Evolutionary conservation across 345 rosid species (phyloP).

Genomic region (Toxicodendron radicans): DNA sequence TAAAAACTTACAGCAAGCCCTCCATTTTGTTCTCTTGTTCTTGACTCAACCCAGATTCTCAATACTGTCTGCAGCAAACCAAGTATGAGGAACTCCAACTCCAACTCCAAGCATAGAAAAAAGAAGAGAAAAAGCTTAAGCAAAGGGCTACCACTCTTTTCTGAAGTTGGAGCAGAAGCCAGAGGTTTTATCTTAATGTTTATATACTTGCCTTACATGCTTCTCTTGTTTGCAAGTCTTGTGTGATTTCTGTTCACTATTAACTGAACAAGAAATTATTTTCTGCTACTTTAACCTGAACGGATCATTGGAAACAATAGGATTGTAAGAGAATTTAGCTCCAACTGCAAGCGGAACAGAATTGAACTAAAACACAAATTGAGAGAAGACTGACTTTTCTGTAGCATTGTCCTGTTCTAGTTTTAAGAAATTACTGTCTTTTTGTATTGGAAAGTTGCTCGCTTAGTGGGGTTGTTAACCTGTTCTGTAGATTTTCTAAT

Average conservation of each 20-base stretch:
- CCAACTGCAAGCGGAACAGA: neutral
- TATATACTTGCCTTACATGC: too few relatives aligned
- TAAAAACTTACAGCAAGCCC: neutral
- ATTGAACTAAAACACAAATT: too few relatives aligned
- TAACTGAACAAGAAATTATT: too few relatives aligned
- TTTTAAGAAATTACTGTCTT: neutral
- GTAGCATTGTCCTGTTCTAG: neutral
- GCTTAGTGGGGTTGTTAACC: neutral
- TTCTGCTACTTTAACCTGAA: too few relatives aligned
- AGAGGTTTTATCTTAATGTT: slow-evolving; percentile 2
- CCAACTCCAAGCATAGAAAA: neutral
- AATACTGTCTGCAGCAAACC: neutral
- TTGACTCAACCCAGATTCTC: neutral
- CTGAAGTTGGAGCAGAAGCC: neutral
- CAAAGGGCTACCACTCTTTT: slow-evolving; percentile 7
- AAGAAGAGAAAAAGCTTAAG: neutral
- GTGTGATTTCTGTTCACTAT: too few relatives aligned
- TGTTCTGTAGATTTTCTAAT: neutral
- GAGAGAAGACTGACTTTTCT: neutral
- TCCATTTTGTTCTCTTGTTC: neutral
- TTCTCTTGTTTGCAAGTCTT: too few relatives aligned
- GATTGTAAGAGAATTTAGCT: neutral
- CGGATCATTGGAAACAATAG: neutral
- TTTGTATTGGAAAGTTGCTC: neutral
- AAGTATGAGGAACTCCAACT: neutral